These are phyloP conservation scores for Jackrogersella minutella DNA, from an alignment of 495 filamentous ascomycete genomes.

Conservation along the genomic window DNA sequence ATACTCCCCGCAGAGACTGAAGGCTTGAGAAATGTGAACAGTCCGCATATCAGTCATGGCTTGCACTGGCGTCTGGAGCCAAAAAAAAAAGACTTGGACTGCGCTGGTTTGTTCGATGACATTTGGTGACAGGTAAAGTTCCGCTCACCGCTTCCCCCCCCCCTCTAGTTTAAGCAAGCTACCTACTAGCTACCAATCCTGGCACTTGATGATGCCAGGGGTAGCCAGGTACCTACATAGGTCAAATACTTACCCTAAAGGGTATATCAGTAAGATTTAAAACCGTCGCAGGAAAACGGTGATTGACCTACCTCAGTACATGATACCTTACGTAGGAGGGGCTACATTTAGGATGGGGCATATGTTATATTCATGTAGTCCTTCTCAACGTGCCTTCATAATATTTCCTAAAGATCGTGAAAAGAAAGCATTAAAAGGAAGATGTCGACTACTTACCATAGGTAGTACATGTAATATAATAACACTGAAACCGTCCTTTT, in stretches of 20 bases:
- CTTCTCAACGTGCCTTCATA: background rate
- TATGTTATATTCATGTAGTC: background rate
- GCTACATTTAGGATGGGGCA: background rate
- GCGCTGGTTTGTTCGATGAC: constrained; percentile 27
- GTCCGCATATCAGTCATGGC: constrained; percentile 25
- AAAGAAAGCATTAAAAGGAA: background rate
- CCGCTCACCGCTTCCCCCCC: constrained; percentile 40
- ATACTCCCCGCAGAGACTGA: constrained; percentile 33
- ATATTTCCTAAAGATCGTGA: background rate
- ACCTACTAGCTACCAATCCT: constrained; percentile 35
- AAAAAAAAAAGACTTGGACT: constrained; percentile 12
- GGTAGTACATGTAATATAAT: no score
- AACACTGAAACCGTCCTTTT: constrained; percentile 9
- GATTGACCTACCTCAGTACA: background rate
- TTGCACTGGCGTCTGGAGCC: constrained; percentile 20
- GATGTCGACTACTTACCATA: no score
- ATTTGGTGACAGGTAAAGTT: constrained; percentile 30
- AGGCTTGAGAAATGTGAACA: constrained; percentile 10
- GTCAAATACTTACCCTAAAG: constrained; percentile 11
- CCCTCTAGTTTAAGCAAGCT: constrained; percentile 29
- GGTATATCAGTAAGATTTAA: constrained; percentile 14
- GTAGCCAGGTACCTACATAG: constrained; percentile 27
- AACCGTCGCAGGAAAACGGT: constrained; percentile 25
- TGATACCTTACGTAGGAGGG: background rate
- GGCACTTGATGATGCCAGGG: constrained; percentile 27